phyloP scores from a whole-genome alignment of 1,284 basidiomycete genomes.

The Tremellales sp. region DNA sequence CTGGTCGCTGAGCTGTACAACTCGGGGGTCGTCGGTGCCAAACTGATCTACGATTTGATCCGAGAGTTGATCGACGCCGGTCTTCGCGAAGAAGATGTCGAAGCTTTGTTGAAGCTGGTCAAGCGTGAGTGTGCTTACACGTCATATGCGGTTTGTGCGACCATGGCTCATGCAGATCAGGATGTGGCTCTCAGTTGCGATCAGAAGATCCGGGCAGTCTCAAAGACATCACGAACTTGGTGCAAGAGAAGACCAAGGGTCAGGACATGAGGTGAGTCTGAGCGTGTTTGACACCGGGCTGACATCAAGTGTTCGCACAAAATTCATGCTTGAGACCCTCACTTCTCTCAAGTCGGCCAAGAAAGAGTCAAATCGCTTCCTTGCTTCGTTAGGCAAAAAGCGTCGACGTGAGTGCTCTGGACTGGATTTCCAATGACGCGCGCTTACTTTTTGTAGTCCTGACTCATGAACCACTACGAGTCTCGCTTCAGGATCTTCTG shows the following conservation, averaged over 20 bases:
- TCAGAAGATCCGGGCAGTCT: conserved; percentile 56
- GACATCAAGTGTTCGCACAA: conserved; percentile 50
- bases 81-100: conserved; percentile 74
- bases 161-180: conserved; percentile 49
- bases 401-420: conserved; percentile 58
- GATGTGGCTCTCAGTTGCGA: conserved; percentile 80
- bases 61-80: conserved; percentile 63
- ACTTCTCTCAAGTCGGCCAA: conserved; percentile 88
- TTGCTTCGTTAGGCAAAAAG: conserved; percentile 69
- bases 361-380: conserved; percentile 56
- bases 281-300: not conserved
- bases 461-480: conserved; percentile 75
- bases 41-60: conserved; percentile 86
- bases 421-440: not conserved
- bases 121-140: conserved; percentile 58
- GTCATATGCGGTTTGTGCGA: not conserved
- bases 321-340: conserved; percentile 90
- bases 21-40: conserved; percentile 83
- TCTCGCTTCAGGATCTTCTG: conserved; percentile 78
- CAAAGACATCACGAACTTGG: conserved; percentile 56
- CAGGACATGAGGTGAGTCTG: conserved; percentile 59
- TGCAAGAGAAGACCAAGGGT: conserved; percentile 65
- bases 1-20: conserved; percentile 92
- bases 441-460: conserved; percentile 56
- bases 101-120: conserved; percentile 79